Evolutionary conservation across 2,329 filamentous ascomycete species (phyloP).

Genomic region (Pyricularia sp.): DNA sequence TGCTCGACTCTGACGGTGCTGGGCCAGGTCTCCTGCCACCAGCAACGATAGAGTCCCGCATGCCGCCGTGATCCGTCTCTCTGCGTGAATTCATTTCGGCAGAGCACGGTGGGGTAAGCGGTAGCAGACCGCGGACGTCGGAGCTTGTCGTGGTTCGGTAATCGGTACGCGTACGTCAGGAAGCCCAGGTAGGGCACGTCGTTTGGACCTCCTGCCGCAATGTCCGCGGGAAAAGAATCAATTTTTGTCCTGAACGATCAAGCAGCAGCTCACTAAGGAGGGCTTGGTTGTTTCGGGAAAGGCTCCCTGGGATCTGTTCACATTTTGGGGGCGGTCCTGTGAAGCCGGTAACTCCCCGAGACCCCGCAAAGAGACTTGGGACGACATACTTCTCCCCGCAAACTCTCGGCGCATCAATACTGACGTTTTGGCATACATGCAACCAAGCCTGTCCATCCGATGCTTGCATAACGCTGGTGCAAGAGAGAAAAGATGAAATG

Average conservation of each 20-base stretch:
- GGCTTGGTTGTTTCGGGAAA: not conserved
- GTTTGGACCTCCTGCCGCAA: not conserved
- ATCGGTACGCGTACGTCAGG: not conserved
- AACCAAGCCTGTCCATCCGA: not conserved
- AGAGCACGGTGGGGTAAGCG: not conserved
- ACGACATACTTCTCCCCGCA: not conserved
- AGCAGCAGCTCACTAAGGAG: not conserved
- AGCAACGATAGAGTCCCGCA: not conserved
- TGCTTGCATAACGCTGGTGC: not conserved
- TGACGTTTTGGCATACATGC: not conserved
- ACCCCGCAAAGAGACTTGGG: not conserved
- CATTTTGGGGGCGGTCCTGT: not conserved
- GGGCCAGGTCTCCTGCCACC: not conserved
- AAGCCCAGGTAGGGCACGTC: not conserved
- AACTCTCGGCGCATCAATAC: not conserved
- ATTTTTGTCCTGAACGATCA: not conserved
- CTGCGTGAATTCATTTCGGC: not conserved
- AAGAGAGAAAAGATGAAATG: not conserved
- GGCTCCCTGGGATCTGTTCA: not conserved
- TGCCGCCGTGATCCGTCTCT: not conserved
- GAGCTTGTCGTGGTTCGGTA: not conserved
- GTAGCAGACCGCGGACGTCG: not conserved
- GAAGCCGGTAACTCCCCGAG: not conserved
- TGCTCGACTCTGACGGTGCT: not conserved
- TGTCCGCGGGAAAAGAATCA: not conserved